Evolutionary conservation across 2,329 filamentous ascomycete genomes (phyloP).

Genomic region (Fusarium xyrophilum): DNA sequence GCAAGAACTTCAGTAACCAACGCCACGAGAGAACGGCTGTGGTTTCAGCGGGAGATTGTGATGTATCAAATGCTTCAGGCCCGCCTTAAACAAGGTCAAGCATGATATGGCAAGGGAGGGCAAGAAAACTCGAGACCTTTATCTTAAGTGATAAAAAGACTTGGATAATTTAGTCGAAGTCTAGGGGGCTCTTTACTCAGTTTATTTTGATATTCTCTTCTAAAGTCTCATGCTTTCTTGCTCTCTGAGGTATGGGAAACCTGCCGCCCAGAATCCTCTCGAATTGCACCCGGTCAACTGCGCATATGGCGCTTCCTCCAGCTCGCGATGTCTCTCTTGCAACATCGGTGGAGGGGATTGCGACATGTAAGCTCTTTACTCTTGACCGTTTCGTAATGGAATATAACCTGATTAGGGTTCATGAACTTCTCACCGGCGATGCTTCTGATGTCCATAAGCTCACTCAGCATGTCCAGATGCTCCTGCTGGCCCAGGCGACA

Average conservation of each 20-base stretch:
- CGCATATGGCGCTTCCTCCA: background rate
- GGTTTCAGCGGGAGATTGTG: background rate
- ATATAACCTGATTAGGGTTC: background rate
- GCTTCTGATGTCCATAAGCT: background rate
- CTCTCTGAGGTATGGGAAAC: background rate
- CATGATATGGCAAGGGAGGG: background rate
- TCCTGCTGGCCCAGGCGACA: background rate
- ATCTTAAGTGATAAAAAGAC: no score
- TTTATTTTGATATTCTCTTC: no score
- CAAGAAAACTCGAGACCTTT: no score
- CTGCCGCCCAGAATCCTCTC: background rate
- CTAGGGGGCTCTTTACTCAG: no score
- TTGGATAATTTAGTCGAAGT: no score
- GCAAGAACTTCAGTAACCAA: background rate
- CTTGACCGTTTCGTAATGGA: background rate
- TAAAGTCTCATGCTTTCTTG: no score
- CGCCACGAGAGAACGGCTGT: background rate
- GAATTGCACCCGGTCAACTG: background rate
- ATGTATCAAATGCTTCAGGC: background rate
- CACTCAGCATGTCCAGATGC: background rate
- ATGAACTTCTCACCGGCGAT: background rate
- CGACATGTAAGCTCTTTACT: background rate
- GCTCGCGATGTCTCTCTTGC: background rate
- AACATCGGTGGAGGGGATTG: background rate
- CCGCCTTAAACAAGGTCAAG: background rate